Conservation (phyloP, 2,329 filamentous ascomycete species). For the Fusarium burgessii region DNA sequence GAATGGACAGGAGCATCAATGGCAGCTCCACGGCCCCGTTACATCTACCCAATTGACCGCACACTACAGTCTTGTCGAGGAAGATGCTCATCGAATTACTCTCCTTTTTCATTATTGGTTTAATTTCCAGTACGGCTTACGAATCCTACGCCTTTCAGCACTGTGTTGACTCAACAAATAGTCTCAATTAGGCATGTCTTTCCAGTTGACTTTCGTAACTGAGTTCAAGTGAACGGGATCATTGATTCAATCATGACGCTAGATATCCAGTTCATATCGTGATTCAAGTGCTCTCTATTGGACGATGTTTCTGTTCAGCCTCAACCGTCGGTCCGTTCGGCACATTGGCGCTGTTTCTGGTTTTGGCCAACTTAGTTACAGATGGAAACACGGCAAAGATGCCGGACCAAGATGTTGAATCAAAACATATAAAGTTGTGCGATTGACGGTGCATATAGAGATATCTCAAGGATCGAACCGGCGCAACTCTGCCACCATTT, state of each 20-base stretch:
- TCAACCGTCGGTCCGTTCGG: background rate
- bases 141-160: background rate
- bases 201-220: background rate
- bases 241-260: background rate
- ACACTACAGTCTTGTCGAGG: background rate
- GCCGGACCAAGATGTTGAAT: background rate
- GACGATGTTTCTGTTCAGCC: background rate
- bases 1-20: background rate
- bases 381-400: background rate
- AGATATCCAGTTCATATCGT: background rate
- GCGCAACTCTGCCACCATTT: no score
- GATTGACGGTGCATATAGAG: background rate
- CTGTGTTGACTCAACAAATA: slow-evolving; percentile 1
- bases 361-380: no score
- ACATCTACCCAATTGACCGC: rapidly evolving
- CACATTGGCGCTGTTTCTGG: background rate
- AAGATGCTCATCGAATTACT: background rate
- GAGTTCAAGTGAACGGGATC: background rate
- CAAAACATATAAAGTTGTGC: background rate
- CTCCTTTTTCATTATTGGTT: no score
- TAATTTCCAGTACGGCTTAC: background rate
- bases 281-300: background rate
- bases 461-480: background rate
- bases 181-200: background rate
- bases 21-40: background rate